Base-by-base conservation (phyloP, 768 basidiomycete genomes). In the Boletus insuetus region DNA sequence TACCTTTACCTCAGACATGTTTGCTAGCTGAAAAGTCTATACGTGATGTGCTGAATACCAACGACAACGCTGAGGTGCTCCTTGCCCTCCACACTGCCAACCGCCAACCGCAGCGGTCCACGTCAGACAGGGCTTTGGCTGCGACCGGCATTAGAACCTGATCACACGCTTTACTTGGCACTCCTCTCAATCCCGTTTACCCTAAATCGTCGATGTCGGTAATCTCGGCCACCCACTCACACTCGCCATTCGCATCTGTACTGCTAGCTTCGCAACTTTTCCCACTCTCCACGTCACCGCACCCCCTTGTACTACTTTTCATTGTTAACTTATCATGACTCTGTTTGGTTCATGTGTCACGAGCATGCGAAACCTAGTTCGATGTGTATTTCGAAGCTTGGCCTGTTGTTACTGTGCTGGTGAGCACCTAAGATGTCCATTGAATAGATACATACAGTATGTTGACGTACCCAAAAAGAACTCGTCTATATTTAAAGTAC, bases 1-100 rank as follows among this genome's bases (percentile, higher is more conserved):
- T 12, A 51, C 39, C 45, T n/a, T 5, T 1, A 11, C 20, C 34
- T 35, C 55, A 91, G 87, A 82, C 84, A 4, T 89, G 87, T 63
- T 78, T 84, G 57, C 78, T 87, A 11, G 87, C 86, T 16, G 84
- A 86, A 67, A 77, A 81, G 54, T 91, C 90, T 2, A 86, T 92
- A 45, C 73, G 77, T 12, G 79, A 82, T 56, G 86, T 90, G 24
- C 76, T 92, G 39, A 80, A 86, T 65, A 83, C 82, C 19, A 79
- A 75, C 54, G 85, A 90, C 73, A 91, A 92, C 49, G 77, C 77
- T 13, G 69, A 79, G 24, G 78, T 79, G 43, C 81, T 92, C 43
- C 81, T 92, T 49, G 80, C 79, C 38, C 76, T 91, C 41, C 90
- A 91, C 64, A 63, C 64, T 13, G 65, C 74, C 17, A 72, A 46